phyloP scores from a whole-genome alignment of 129 eudicot species.

The Scalesia atractyloides region DNA sequence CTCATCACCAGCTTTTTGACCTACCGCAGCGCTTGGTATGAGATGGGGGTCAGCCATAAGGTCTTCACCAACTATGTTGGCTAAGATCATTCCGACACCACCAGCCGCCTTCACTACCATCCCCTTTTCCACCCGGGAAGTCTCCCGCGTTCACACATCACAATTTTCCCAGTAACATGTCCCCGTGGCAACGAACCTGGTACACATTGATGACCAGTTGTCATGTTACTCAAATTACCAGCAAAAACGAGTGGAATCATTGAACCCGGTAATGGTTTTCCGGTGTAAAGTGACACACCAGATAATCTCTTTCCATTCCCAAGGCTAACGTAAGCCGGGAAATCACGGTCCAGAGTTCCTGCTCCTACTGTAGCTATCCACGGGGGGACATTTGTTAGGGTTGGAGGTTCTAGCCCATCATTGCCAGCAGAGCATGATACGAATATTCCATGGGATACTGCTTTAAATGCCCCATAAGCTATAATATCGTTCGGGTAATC shows the following conservation, averaged over 20 bases:
- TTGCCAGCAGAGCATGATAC: slow-evolving; percentile 81
- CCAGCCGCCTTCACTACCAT: slow-evolving; percentile 63
- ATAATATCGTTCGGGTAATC: slow-evolving; percentile 58
- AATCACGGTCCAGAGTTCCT: slow-evolving; percentile 73
- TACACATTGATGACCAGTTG: slow-evolving; percentile 49
- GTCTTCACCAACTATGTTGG: slow-evolving; percentile 76
- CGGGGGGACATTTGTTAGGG: slow-evolving; percentile 66
- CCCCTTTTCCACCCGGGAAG: slow-evolving; percentile 63
- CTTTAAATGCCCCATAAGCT: slow-evolving; percentile 65
- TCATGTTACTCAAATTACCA: slow-evolving; percentile 38
- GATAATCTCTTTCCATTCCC: slow-evolving; percentile 63
- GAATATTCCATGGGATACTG: slow-evolving; percentile 55
- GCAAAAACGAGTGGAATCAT: slow-evolving; percentile 58
- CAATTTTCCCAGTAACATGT: slow-evolving; percentile 69
- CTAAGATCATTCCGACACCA: slow-evolving; percentile 73
- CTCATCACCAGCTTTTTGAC: slow-evolving; percentile 52
- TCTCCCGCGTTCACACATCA: slow-evolving; percentile 75
- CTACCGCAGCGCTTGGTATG: slow-evolving; percentile 60
- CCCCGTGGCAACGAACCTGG: slow-evolving; percentile 49
- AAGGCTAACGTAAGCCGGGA: slow-evolving; percentile 59
- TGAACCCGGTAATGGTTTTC: slow-evolving; percentile 41
- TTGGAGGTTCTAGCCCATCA: slow-evolving; percentile 57
- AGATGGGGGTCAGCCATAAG: slow-evolving; percentile 76
- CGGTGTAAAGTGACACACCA: slow-evolving; percentile 72
- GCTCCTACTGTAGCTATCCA: slow-evolving; percentile 92